These are phyloP conservation scores for Aureobasidium sp. DNA, from an alignment of 2,329 filamentous ascomycete species.

Conservation along the genomic window DNA sequence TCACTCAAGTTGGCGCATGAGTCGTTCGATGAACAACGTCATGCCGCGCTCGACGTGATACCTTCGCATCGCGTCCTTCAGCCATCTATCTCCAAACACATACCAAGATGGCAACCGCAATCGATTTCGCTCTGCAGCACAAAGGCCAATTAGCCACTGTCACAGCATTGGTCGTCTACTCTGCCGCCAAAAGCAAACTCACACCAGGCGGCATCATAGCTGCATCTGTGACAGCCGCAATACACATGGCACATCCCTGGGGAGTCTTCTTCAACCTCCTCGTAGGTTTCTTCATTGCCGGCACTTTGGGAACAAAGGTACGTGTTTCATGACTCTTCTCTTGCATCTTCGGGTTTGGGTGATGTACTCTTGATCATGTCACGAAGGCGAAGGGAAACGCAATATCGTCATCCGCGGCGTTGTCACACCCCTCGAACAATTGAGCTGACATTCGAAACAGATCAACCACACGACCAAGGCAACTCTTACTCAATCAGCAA, in stretches of 20 bases:
- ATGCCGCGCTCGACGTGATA: neutral
- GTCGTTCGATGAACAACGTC: neutral
- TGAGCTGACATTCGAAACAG: slow-evolving; percentile 33
- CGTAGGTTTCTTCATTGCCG: slow-evolving; percentile 76
- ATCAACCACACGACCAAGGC: slow-evolving; percentile 84
- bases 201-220: slow-evolving; percentile 67
- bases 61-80: neutral
- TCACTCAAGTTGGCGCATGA: neutral
- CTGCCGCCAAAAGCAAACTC: slow-evolving; percentile 47
- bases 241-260: slow-evolving; percentile 89
- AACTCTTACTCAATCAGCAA: slow-evolving; percentile 67
- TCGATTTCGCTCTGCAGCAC: neutral
- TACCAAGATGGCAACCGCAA: neutral
- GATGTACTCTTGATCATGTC: neutral
- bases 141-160: slow-evolving; percentile 16
- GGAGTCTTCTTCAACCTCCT: slow-evolving; percentile 82
- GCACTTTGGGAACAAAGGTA: slow-evolving; percentile 76
- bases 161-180: slow-evolving; percentile 37
- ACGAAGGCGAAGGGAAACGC: neutral
- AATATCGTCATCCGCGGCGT: neutral
- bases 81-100: neutral
- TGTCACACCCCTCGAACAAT: neutral
- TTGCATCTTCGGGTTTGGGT: neutral
- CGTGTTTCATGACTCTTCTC: slow-evolving; percentile 1
- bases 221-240: slow-evolving; percentile 63